Base-by-base conservation (phyloP, 2,329 filamentous ascomycete genomes). In the Malbranchea zuffiana region DNA sequence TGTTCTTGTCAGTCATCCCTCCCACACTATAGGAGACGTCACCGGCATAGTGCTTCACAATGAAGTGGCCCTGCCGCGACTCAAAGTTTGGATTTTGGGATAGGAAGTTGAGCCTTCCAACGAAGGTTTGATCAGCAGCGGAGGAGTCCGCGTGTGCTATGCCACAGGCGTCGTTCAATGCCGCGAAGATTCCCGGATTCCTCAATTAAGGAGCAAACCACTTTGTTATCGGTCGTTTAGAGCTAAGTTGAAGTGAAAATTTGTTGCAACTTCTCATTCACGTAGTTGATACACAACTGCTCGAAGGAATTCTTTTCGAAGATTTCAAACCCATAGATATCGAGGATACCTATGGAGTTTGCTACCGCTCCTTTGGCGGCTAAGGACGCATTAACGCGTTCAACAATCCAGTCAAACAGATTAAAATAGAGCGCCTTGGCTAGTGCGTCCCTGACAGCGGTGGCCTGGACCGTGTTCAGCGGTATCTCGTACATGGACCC, bases 271-370 rank as follows among this genome's bases (percentile, higher is more conserved):
- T 98, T 98, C 65, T 98, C 90, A 61, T 98, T 98, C 55, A 96
- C 92, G 55, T 96, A 98, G 67, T 98, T 98, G 71, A 98, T 98
- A 64, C 90, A 98, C 5, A 98, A 75, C 62, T 98, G 90, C 60
- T 98, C 90, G 53, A 98, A 98, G 47, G 84, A 95, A 67, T 98
- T 98, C 66, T 88, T 90, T 58, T 98, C 90, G 49, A 98, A 98
- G 49, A 98, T 98, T 57, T 98, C 90, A 54, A 98, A 98, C 2
- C 90, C 90, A 58, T 98, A 98, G 49, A 98, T 98, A 70, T 98
- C 90, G 48, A 98, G 71, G 55, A 98, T 96, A 55, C 90, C 90
- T 48, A 98, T 90, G 2, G 83, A 83, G 58, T 95, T 90, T 27
- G 75, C 67, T 3, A 87, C 74, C 0, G 75, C 65, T 32, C 83